phyloP scores from a whole-genome alignment of 345 rosid genomes.

The Linum tenue region DNA sequence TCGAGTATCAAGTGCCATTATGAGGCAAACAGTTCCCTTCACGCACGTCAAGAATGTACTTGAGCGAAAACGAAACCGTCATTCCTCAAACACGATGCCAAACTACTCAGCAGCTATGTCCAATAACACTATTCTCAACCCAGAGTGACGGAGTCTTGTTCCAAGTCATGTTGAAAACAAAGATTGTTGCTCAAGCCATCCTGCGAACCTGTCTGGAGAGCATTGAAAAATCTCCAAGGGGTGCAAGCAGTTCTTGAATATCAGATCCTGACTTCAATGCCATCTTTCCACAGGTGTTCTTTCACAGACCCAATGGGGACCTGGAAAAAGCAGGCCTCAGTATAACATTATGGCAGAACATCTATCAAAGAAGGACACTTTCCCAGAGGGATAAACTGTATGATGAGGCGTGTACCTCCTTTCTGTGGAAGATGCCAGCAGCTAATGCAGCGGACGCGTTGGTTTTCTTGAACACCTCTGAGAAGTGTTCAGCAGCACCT shows the following conservation, averaged over 20 bases:
- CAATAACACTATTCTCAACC: no score
- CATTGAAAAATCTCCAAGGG: no score
- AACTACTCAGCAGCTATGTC: no score
- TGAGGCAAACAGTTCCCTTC: no score
- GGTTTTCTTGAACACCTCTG: constrained; percentile 66
- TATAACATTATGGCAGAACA: background rate
- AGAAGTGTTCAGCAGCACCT: constrained; percentile 68
- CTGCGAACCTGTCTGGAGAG: no score
- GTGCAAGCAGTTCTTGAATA: background rate
- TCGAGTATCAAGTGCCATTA: no score
- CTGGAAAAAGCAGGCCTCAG: constrained; percentile 23
- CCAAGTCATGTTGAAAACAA: no score
- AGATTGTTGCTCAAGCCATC: no score
- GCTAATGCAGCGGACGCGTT: constrained; percentile 96
- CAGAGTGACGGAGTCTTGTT: no score
- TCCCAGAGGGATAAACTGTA: background rate
- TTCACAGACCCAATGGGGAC: constrained; percentile 74
- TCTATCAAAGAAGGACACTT: background rate
- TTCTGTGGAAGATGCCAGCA: constrained; percentile 94
- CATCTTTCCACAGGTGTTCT: constrained; percentile 54
- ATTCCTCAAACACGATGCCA: no score
- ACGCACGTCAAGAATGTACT: no score
- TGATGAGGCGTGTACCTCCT: constrained; percentile 46
- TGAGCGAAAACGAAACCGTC: no score
- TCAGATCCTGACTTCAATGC: constrained; percentile 68